Conservation (phyloP, 148 eudicot species). For the Fagopyrum tataricum region DNA sequence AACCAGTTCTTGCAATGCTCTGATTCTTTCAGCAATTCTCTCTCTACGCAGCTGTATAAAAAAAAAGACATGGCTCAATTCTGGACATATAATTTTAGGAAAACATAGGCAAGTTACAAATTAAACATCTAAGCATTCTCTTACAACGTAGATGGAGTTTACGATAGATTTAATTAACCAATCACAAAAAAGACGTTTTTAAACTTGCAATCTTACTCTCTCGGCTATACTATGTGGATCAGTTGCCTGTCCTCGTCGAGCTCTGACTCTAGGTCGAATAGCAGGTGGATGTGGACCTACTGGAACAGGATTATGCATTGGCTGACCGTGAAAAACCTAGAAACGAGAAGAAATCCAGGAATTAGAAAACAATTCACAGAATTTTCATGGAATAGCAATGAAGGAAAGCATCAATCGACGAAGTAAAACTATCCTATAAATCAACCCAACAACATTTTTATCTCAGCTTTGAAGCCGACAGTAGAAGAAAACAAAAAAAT, state of each 20-base stretch:
- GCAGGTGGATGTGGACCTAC: slow-evolving; percentile 50
- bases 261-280: slow-evolving; percentile 60
- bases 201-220: slow-evolving; percentile 41
- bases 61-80: neutral
- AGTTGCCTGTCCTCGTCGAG: slow-evolving; percentile 77
- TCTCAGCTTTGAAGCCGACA: no score
- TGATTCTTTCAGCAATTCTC: slow-evolving; percentile 70
- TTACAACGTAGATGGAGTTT: neutral
- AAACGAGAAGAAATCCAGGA: neutral
- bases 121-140: neutral
- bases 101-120: neutral
- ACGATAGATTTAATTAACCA: neutral
- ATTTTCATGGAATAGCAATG: no score
- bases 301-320: slow-evolving; percentile 46
- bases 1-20: slow-evolving; percentile 71
- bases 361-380: neutral
- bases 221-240: slow-evolving; percentile 88
- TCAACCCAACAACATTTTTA: no score
- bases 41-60: slow-evolving; percentile 58
- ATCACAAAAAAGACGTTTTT: neutral
- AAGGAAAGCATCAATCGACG: no score
- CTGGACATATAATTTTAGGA: neutral
- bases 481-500: no score
- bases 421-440: no score
- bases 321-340: slow-evolving; percentile 59